A percentile compares a stretch with the other conserved stretches of the same genome.
Conservation (phyloP, 208 protist genomes). For the Angomonas ambiguus region DNA sequence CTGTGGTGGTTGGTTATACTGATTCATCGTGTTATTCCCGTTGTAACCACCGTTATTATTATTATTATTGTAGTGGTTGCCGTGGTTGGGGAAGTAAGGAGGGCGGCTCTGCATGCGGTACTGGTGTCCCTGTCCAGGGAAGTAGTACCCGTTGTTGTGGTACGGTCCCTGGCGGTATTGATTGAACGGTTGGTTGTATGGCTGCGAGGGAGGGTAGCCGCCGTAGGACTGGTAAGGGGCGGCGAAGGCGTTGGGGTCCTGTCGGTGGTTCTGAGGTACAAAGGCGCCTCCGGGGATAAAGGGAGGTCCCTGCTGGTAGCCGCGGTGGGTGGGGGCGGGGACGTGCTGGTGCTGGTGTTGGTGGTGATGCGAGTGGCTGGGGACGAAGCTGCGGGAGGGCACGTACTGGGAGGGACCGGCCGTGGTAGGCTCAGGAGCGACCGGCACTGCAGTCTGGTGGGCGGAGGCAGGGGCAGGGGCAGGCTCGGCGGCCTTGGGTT, state of each 20-base stretch:
- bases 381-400: neutral
- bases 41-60: neutral
- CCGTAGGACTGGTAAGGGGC: constrained; percentile 8
- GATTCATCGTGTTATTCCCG: neutral
- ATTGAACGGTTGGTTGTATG: neutral
- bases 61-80: neutral
- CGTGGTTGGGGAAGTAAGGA: constrained; percentile 10
- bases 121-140: constrained; percentile 20
- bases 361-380: neutral
- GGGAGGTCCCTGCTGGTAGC: neutral
- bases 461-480: neutral
- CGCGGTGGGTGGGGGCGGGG: neutral
- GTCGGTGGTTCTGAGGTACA: neutral
- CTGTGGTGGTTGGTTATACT: neutral
- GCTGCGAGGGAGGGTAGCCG: neutral
- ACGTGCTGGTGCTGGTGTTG: neutral
- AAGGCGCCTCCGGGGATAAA: neutral
- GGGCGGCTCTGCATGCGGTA: constrained; percentile 4
- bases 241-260: constrained; percentile 4
- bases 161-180: constrained; percentile 14
- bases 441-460: too few species aligned
- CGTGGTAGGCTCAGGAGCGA: constrained; percentile 7
- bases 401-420: constrained; percentile 5
- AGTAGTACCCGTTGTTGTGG: constrained; percentile 17
- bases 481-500: constrained; percentile 7